Evolutionary conservation across 2,329 filamentous ascomycete genomes (phyloP).

Genomic region (Eutypella sp.): DNA sequence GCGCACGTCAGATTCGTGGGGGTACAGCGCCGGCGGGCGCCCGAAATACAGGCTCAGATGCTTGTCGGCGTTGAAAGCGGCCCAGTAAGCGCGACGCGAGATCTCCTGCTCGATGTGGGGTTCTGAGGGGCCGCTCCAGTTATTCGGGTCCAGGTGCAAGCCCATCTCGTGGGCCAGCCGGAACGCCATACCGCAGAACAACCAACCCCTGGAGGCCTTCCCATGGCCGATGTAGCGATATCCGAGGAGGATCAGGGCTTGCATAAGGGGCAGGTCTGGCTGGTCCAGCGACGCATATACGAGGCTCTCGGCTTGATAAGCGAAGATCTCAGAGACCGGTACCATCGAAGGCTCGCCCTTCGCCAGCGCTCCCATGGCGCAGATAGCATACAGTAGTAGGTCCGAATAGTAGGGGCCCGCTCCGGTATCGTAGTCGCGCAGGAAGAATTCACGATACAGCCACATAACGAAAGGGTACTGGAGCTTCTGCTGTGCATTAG

Average conservation of each 20-base stretch:
- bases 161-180: slow-evolving; percentile 48
- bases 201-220: slow-evolving; percentile 44
- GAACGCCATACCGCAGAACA: slow-evolving; percentile 49
- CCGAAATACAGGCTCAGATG: slow-evolving; percentile 48
- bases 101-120: slow-evolving; percentile 41
- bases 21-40: slow-evolving; percentile 44
- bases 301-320: slow-evolving; percentile 39
- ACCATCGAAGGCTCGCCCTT: slow-evolving; percentile 31
- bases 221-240: slow-evolving; percentile 44
- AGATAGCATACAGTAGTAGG: slow-evolving; percentile 43
- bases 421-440: slow-evolving; percentile 43
- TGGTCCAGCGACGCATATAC: slow-evolving; percentile 39
- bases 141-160: slow-evolving; percentile 45
- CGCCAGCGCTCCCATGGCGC: slow-evolving; percentile 44
- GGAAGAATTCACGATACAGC: slow-evolving; percentile 45
- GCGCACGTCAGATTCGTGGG: slow-evolving; percentile 43
- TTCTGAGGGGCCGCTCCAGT: slow-evolving; percentile 39
- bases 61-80: slow-evolving; percentile 45
- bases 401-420: slow-evolving; percentile 45
- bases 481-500: slow-evolving; percentile 19
- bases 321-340: slow-evolving; percentile 37
- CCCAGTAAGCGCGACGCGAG: slow-evolving; percentile 45
- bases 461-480: slow-evolving; percentile 46
- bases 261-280: slow-evolving; percentile 42
- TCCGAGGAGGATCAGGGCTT: slow-evolving; percentile 39